Evolutionary conservation across 495 filamentous ascomycete genomes (phyloP), one percentile per base, ranked within the genome.

Genomic region (Eremomyces bilateralis): DNA sequence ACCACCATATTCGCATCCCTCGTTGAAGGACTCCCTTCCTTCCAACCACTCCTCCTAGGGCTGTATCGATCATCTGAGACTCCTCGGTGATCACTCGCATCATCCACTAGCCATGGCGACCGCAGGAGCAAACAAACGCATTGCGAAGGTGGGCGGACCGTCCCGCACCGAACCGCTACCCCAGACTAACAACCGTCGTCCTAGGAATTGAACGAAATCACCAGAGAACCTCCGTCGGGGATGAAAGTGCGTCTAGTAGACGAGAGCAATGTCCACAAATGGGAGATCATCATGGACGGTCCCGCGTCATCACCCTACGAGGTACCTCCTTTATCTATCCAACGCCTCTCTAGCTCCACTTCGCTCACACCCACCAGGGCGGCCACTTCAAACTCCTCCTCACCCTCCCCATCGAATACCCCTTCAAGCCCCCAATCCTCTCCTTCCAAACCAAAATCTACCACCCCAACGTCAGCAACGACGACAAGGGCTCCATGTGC

Each of bases 391-490:
- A 69, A 25, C 59, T 97, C 15, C 62, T 73, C 31, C 60, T 94
- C 38, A 64, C 53, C 15, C 70, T 97, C 3, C 88, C 88, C 15
- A 58, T 55, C 38, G 77, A 88, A 42, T 97, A 95, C 61, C 88
- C 88, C 6, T 97, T 95, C 72, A 91, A 90, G 48, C 73, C 88
- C 3, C 90, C 90, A 0, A 63, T 61, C 21, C 65, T 97, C 42
- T 73, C 61, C 45, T 97, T 95, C 69, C 64, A 67, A 34, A 97
- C 88, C 25, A 92, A 88, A 51, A 81, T 97, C 59, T 97, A 92
- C 63, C 88, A 97, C 64, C 90, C 90, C 11, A 97, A 97, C 58
- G 72, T 97, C 30, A 83, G 79, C 49, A 93, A 93, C 63, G 90
- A 95, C 54, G 74, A 73, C 43, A 76, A 76, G 38, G 88, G 88